Conservation (phyloP, 495 filamentous ascomycete genomes). For the Tuber brumale region DNA sequence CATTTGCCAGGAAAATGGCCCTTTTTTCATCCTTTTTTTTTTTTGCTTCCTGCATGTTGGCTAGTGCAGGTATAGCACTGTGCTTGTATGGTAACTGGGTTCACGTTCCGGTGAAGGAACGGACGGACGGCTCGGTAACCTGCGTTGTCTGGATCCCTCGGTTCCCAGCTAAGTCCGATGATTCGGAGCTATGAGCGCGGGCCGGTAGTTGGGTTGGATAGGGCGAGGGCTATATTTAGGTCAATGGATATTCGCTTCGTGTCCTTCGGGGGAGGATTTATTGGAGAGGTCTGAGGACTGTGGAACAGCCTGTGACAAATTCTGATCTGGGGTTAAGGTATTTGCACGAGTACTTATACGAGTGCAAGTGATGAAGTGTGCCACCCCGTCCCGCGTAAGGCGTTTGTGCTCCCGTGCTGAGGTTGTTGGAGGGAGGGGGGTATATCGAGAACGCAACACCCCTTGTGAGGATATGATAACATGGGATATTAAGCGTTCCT, state of each 20-base stretch:
- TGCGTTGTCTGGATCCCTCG: not conserved
- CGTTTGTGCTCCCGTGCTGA: not conserved
- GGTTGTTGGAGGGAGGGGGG: not conserved
- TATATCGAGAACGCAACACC: not conserved
- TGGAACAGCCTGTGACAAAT: not conserved
- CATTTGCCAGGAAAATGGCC: not conserved
- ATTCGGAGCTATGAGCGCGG: not conserved
- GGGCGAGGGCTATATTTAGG: not conserved
- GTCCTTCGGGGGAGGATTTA: not conserved
- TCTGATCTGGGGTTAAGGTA: not conserved
- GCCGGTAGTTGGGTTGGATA: not conserved
- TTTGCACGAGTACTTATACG: not conserved
- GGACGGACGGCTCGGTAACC: not conserved
- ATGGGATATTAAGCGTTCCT: conserved; percentile 6
- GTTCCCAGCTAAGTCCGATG: not conserved
- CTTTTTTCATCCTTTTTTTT: not conserved
- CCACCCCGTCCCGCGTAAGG: not conserved
- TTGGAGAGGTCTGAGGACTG: not conserved
- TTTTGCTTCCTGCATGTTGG: not conserved
- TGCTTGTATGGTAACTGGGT: not conserved
- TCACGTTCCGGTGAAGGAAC: not conserved
- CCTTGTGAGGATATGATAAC: not conserved
- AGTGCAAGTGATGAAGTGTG: not conserved
- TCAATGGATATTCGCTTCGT: not conserved
- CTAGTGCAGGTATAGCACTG: not conserved